phyloP scores from a whole-genome alignment of 108 stramenopile species.

The Skeletonema menzelii region DNA sequence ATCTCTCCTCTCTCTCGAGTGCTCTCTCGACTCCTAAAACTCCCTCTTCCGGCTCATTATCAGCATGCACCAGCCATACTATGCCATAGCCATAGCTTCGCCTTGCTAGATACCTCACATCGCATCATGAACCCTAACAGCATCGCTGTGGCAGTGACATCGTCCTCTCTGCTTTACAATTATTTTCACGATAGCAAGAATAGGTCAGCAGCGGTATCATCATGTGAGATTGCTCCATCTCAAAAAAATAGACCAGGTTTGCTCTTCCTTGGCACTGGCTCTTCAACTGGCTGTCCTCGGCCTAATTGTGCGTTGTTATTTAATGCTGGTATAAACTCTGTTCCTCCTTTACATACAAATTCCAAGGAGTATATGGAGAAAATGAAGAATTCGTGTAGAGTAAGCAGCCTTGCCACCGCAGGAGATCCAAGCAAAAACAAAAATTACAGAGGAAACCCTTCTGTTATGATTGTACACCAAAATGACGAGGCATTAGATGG shows the following conservation, averaged over 20 bases:
- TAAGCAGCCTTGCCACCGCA: constrained; percentile 57
- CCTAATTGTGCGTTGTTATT: constrained; percentile 71
- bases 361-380: constrained; percentile 8
- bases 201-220: not conserved
- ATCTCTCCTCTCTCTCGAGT: too few relatives aligned
- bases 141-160: not conserved
- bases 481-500: constrained; percentile 32
- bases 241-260: constrained; percentile 16
- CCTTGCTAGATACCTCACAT: too few relatives aligned
- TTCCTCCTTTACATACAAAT: constrained; percentile 8
- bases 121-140: too few relatives aligned
- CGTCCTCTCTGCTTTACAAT: not conserved
- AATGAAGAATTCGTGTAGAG: constrained; percentile 41
- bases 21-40: too few relatives aligned
- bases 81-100: too few relatives aligned
- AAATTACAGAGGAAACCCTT: constrained; percentile 85
- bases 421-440: constrained; percentile 83
- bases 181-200: not conserved
- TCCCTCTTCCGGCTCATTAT: too few relatives aligned
- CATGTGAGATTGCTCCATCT: not conserved
- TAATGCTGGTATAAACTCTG: constrained; percentile 23
- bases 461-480: constrained; percentile 62
- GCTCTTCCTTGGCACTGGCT: constrained; percentile 77
- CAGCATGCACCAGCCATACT: too few relatives aligned
- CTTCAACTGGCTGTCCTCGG: constrained; percentile 81